Evolutionary conservation across 192 early-diverging fungal species (phyloP), one percentile per base, ranked within the genome.

Genomic region (Coemansia sp.): DNA sequence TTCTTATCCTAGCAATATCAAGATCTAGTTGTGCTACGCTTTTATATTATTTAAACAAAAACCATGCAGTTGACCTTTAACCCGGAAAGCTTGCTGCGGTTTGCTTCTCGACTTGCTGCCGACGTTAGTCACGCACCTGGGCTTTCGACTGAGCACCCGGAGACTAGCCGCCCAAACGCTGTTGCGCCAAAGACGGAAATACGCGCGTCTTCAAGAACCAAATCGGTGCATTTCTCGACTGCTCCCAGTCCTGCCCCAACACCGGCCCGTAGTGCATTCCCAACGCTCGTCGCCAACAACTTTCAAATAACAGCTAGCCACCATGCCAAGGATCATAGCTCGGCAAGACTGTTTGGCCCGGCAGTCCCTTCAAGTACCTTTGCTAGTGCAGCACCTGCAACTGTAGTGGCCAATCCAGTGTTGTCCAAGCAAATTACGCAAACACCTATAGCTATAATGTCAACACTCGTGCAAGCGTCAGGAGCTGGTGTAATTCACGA

Each of bases 31-130:
- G 2, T 29, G 22, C 24, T 9, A 9, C 23, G 29, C 17, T 35
- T 29, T 55, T 49, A 15, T 49, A 49, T 22, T 49, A 49, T 9
- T 49, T 49, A 2, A 8, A 4, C 22, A 58, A 17, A 41, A 29
- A 21, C 29, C 32, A 53, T 63, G 62, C 62, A 63, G 6, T 5
- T 60, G 35, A 41, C 43, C 5, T 60, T 27, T 22, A 60, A 27
- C 24, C 58, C 58, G 17, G 38, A 23, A 4, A 47, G 58, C 24
- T 10, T 60, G 3, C 5, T 65, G 39, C 64, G 50, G 52, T 5
- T 37, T 17, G 38, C 43, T 22, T 39, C 52, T 24, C 52, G 14
- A 9, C 2, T 62, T 24, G 60, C 21, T 50, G 48, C 39, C 1
- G 17, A n/a, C 11, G 14, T 21, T 41, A 21, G 23, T 15, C n/a